Evolutionary conservation across 179 eudicot genomes (phyloP).

Genomic region (Spinacia oleracea): DNA sequence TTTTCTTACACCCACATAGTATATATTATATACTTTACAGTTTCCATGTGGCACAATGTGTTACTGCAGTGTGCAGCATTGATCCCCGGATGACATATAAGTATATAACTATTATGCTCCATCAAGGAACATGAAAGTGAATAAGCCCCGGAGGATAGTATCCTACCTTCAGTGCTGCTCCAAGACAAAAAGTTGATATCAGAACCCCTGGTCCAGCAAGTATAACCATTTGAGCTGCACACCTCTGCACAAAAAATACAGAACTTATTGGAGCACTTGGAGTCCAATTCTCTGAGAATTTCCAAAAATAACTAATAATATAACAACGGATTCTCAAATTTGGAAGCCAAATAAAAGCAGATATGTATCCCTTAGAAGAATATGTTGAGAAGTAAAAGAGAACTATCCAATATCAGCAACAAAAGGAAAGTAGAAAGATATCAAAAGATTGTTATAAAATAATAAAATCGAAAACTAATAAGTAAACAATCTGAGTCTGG

Average conservation of each 20-base stretch:
- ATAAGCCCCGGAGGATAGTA: neutral
- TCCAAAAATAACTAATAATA: slow-evolving; percentile 1
- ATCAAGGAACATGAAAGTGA: too few relatives aligned
- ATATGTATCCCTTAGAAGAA: neutral
- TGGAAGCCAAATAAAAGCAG: neutral
- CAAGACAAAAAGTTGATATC: slow-evolving; percentile 85
- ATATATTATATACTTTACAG: too few relatives aligned
- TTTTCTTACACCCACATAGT: too few relatives aligned
- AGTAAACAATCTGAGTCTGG: neutral
- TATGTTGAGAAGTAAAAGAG: neutral
- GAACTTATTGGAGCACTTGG: slow-evolving; percentile 1
- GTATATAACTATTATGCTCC: too few relatives aligned
- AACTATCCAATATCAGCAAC: neutral
- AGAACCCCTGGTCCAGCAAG: slow-evolving; percentile 99
- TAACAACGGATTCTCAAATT: neutral
- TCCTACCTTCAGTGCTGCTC: slow-evolving; percentile 78
- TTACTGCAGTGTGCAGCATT: too few relatives aligned
- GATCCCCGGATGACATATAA: neutral
- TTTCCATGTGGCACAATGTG: too few relatives aligned
- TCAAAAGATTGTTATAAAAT: neutral
- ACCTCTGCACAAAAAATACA: slow-evolving; percentile 53
- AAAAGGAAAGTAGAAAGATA: neutral
- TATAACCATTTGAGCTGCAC: slow-evolving; percentile 80
- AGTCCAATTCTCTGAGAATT: neutral
- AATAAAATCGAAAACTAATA: neutral